Evolutionary conservation across 345 rosid species (phyloP), one percentile per base, ranked within the genome.

Genomic region (Salix caprea): DNA sequence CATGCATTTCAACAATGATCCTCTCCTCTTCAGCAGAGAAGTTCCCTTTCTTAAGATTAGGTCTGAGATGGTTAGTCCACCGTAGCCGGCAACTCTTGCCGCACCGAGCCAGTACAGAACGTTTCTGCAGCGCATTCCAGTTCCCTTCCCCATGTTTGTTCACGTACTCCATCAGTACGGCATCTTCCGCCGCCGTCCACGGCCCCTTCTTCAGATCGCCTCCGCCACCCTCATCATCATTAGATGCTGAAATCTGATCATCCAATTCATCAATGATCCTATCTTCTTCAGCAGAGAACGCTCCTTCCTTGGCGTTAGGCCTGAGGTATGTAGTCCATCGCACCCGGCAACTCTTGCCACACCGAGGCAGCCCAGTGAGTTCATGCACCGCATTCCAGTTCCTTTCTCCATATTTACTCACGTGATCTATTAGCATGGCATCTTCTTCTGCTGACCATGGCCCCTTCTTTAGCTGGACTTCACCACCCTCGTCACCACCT

Each of bases 371-470:
- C 14, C 79, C 82, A 2, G 82, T 70, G 42, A 71, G 52, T 32
- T 67, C 70, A 39, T 70, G 78, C 46, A 80, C 82, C 5, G 82
- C 71, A 39, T 80, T 80, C 82, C 82, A 80, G 74, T 80, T 80
- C 36, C 82, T 78, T 70, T 75, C 82, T 15, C 82, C 82, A 37
- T 80, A 75, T 71, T 70, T 80, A 28, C 54, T 65, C 56, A 80
- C 82, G 70, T 80, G 71, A 14, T 80, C 82, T 54, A 75, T 72
- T 65, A 80, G 37, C 24, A 65, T 71, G 4, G 78, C 78, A 50
- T 79, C 82, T 50, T 79, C 82, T 75, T 54, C 78, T 15, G 78
- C 82, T 11, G 82, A 74, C 82, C 82, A 79, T 1, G 82, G 82
- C 7, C 82, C 82, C 28, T 79, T 79, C 78, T 79, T 79, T 46